phyloP scores from a whole-genome alignment of 1,284 basidiomycete species.

The Pascua guehoae region DNA sequence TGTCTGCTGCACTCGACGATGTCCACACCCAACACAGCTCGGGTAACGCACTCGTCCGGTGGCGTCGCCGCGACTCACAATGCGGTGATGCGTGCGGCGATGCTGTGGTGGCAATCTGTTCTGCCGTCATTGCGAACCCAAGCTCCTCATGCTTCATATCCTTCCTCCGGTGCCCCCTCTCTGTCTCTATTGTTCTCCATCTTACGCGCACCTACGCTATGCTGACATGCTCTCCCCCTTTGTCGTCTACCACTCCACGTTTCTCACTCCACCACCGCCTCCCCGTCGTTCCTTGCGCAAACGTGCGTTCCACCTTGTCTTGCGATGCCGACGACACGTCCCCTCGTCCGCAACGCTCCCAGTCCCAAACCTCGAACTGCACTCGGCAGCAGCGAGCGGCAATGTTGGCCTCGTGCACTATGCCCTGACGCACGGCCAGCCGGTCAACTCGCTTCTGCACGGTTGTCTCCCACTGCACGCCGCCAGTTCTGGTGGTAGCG shows the following conservation, averaged over 20 bases:
- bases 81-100: no score
- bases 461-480: conserved; percentile 89
- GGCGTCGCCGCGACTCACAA: no score
- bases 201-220: not conserved
- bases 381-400: conserved; percentile 81
- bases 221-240: not conserved
- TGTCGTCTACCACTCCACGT: not conserved
- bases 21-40: no score
- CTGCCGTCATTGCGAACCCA: no score
- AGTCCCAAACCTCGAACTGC: conserved; percentile 83
- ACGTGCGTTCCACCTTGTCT: not conserved
- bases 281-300: not conserved
- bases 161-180: not conserved
- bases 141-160: no score
- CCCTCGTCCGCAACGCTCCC: conserved; percentile 1
- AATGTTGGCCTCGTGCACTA: conserved; percentile 62
- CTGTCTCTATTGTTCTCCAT: not conserved
- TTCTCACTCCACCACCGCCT: not conserved
- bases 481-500: conserved; percentile 79
- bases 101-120: no score
- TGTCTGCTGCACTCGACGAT: not conserved
- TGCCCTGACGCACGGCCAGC: conserved; percentile 85
- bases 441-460: conserved; percentile 85
- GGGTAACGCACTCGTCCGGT: no score
- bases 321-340: not conserved